Evolutionary conservation across 192 early-diverging fungal genomes (phyloP).

Genomic region (Entomortierella chlamydospora): DNA sequence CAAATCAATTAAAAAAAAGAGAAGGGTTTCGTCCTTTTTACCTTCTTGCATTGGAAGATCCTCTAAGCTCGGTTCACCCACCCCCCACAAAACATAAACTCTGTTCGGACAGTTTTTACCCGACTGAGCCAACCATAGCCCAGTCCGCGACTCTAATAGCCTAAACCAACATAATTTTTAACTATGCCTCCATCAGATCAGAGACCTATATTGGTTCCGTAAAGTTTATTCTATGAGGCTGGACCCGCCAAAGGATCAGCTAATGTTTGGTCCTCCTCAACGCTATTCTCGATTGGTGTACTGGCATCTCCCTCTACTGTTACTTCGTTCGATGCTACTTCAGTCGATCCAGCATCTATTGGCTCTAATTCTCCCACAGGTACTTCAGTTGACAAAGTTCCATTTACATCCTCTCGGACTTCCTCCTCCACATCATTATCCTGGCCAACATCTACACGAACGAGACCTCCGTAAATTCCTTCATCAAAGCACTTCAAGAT

Average conservation of each 20-base stretch:
- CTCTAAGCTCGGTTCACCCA: not conserved
- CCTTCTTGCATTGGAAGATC: not conserved
- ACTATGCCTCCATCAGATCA: too few relatives aligned
- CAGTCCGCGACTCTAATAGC: not conserved
- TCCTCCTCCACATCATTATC: slow-evolving; percentile 6
- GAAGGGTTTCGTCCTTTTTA: not conserved
- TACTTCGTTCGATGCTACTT: not conserved
- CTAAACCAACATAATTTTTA: too few relatives aligned
- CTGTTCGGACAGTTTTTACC: not conserved
- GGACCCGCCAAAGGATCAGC: not conserved
- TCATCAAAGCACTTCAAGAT: slow-evolving; percentile 57
- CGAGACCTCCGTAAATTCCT: slow-evolving; percentile 57
- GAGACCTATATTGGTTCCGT: too few relatives aligned
- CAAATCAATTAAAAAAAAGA: too few relatives aligned
- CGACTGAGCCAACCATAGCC: not conserved
- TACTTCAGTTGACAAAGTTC: not conserved
- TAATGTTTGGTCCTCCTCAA: not conserved
- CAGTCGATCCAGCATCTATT: not conserved
- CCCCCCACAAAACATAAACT: not conserved
- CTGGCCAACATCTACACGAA: slow-evolving; percentile 7
- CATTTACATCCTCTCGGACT: not conserved
- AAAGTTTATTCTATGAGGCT: not conserved
- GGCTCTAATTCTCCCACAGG: not conserved
- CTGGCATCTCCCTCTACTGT: not conserved
- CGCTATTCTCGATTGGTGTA: not conserved